Percentiles rank a stretch among this genome's conserved stretches.
Evolutionary conservation across 2,329 filamentous ascomycete genomes (phyloP).

Genomic region (Epichloe sp.): DNA sequence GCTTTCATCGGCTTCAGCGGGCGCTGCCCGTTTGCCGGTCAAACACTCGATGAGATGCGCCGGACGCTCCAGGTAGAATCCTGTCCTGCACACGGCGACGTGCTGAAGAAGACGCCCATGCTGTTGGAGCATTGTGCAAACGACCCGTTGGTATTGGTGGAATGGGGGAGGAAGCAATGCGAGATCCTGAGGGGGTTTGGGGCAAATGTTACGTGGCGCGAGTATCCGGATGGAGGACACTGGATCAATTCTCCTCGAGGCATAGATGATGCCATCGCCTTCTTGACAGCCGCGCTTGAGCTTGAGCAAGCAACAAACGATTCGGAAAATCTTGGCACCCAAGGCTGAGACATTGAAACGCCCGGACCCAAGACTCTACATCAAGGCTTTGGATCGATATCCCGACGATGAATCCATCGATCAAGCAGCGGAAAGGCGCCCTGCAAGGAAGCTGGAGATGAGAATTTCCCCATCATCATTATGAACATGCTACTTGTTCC

Average conservation of each 20-base stretch:
- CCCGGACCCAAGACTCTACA: slow-evolving; percentile 18
- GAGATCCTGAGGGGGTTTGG: slow-evolving; percentile 23
- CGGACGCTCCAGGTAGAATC: slow-evolving; percentile 17
- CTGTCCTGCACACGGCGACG: slow-evolving; percentile 13
- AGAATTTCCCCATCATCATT: slow-evolving; percentile 24
- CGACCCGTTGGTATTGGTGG: slow-evolving; percentile 27
- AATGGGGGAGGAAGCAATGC: slow-evolving; percentile 18
- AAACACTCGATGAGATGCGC: slow-evolving; percentile 18
- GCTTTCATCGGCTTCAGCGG: slow-evolving; percentile 27
- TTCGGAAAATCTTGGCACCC: background rate
- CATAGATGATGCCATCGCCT: slow-evolving; percentile 26
- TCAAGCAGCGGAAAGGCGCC: slow-evolving; percentile 16
- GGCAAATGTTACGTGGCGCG: slow-evolving; percentile 24
- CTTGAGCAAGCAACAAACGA: background rate
- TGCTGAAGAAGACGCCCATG: slow-evolving; percentile 27
- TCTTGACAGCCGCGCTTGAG: slow-evolving; percentile 12
- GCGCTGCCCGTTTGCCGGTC: slow-evolving; percentile 22
- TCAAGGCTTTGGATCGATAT: slow-evolving; percentile 22
- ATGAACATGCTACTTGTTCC: slow-evolving; percentile 29
- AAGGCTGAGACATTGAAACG: slow-evolving; percentile 10
- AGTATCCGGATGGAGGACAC: slow-evolving; percentile 29
- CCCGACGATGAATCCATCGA: slow-evolving; percentile 25
- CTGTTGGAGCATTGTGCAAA: slow-evolving; percentile 32
- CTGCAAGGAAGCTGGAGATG: slow-evolving; percentile 24
- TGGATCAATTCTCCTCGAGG: slow-evolving; percentile 31